Percentiles rank a stretch among this genome's conserved stretches.
These are phyloP conservation scores for Funneliformis caledonium DNA, from an alignment of 371 early-diverging fungal species.

Conservation along the genomic window DNA sequence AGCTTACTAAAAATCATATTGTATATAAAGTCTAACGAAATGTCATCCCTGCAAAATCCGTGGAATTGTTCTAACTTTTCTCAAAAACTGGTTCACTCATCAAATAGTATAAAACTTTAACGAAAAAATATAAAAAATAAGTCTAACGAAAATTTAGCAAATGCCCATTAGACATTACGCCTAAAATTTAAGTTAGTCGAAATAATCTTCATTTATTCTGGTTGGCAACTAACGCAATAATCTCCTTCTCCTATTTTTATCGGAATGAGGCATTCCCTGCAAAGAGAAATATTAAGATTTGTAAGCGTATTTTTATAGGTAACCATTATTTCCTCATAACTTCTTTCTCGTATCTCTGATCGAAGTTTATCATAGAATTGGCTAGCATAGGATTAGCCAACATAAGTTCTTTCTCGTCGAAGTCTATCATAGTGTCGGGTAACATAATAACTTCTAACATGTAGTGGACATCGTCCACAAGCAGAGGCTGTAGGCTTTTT, in stretches of 20 bases:
- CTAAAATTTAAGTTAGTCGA: no score
- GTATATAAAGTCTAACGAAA: no score
- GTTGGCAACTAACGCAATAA: slow-evolving; percentile 6
- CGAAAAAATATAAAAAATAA: no score
- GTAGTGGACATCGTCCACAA: background rate
- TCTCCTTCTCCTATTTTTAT: slow-evolving; percentile 24
- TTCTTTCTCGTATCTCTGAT: background rate
- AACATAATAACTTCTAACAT: slow-evolving; percentile 18
- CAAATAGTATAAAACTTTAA: no score
- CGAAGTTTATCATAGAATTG: background rate
- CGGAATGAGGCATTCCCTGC: background rate
- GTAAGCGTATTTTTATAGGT: background rate
- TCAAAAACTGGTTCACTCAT: no score
- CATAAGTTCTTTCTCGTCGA: background rate
- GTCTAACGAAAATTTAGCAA: background rate
- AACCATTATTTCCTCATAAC: slow-evolving; percentile 18
- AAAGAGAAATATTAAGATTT: slow-evolving; percentile 29
- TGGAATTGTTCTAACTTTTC: no score
- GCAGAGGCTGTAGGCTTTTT: background rate
- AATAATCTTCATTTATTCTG: no score
- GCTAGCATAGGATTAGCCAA: no score
- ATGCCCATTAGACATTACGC: no score
- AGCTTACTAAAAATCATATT: no score
- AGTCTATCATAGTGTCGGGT: slow-evolving; percentile 20
- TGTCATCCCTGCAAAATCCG: no score